Percentiles rank a stretch among this genome's conserved stretches.
phyloP scores from a whole-genome alignment of 768 basidiomycete species.

The Xerocomellus amylosporus region DNA sequence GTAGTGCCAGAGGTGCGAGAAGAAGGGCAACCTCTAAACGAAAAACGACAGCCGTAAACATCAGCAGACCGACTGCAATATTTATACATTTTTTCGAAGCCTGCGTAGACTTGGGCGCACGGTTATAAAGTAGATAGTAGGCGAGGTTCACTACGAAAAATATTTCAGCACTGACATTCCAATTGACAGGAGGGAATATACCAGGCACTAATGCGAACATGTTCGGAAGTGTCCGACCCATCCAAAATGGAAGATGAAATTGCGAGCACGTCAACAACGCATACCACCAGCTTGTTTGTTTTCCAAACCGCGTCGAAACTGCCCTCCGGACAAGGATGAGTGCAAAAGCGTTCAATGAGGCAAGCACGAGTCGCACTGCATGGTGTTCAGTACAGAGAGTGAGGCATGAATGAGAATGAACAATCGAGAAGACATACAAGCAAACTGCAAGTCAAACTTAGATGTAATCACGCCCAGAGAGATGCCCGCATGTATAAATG shows the following conservation, averaged over 20 bases:
- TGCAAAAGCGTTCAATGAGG: conserved; percentile 58
- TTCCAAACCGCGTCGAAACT: conserved; percentile 62
- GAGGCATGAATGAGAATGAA: not conserved
- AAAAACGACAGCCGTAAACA: conserved; percentile 65
- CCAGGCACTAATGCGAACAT: conserved; percentile 86
- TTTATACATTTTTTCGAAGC: conserved; percentile 36
- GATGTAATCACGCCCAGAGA: conserved; percentile 42
- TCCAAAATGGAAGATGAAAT: conserved; percentile 93
- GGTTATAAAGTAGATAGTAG: conserved; percentile 44
- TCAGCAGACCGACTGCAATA: conserved; percentile 56
- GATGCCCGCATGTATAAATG: conserved; percentile 44
- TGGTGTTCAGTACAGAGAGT: not conserved
- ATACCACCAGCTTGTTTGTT: conserved; percentile 54
- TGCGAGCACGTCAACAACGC: conserved; percentile 72
- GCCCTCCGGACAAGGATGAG: conserved; percentile 65
- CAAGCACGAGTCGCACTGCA: conserved; percentile 72
- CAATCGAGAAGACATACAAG: conserved; percentile 44
- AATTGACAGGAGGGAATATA: conserved; percentile 32
- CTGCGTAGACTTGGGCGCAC: conserved; percentile 37
- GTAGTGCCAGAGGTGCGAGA: conserved; percentile 57
- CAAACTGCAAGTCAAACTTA: conserved; percentile 70
- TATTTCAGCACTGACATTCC: not conserved
- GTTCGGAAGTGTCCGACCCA: conserved; percentile 90
- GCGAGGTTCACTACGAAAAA: conserved; percentile 51
- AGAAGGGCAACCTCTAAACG: conserved; percentile 78